phyloP scores from a whole-genome alignment of 805 yeast species.

The Candida patagonica region DNA sequence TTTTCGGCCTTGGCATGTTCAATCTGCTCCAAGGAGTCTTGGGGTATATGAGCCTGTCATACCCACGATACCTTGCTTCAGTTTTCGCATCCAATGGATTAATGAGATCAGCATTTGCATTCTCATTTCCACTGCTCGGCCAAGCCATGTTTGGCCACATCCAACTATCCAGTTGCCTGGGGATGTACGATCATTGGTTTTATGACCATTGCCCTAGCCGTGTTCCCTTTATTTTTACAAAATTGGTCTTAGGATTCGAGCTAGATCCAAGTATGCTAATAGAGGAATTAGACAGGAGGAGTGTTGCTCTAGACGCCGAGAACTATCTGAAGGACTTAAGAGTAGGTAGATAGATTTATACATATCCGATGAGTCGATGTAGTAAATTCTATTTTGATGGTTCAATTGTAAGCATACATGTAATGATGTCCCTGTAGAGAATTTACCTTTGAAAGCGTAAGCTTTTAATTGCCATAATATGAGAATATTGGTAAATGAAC shows the following conservation, averaged over 20 bases:
- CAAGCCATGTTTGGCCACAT: conserved; percentile 41
- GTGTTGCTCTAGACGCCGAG: no score
- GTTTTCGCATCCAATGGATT: conserved; percentile 51
- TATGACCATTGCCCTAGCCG: conserved; percentile 34
- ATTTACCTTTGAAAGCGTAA: no score
- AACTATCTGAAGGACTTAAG: no score
- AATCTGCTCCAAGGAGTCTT: conserved; percentile 41
- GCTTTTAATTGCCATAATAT: no score
- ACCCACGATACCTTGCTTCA: conserved; percentile 44
- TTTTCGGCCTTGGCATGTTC: conserved; percentile 34
- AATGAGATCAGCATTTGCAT: conserved; percentile 43
- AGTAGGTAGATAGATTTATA: no score
- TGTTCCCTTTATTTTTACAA: conserved; percentile 37
- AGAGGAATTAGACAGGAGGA: no score
- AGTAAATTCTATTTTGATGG: no score
- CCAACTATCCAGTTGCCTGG: conserved; percentile 50
- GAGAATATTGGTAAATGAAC: no score
- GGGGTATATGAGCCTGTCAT: conserved; percentile 40
- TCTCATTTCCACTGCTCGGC: conserved; percentile 59
- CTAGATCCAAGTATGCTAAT: conserved; percentile 28
- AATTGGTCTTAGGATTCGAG: conserved; percentile 28
- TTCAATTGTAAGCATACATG: no score
- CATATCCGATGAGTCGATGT: no score
- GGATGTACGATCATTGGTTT: conserved; percentile 44
- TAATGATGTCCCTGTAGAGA: no score